Base-by-base conservation (phyloP, 257 asterid genomes). In the Solanum ossicruentum region DNA sequence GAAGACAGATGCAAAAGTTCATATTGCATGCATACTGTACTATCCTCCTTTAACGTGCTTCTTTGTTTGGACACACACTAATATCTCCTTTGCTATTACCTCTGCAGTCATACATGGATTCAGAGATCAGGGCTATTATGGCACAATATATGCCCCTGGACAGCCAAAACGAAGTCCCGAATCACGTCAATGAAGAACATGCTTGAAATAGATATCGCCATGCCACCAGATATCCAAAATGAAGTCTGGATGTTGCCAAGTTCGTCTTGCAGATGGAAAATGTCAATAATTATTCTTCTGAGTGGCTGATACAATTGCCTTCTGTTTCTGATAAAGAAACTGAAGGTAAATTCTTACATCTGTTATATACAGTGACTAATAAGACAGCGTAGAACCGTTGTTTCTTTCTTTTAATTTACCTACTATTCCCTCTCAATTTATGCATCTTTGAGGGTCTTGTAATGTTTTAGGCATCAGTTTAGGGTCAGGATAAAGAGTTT, bases 91-190 rank as follows among this genome's bases (percentile, higher is more conserved):
- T 51, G 82, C 65, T 32, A 11, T 15, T 87, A 85, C 57, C 70
- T 82, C 84, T 87, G 61, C 94, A 94, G 98, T 87, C 97, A 16
- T 95, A 95, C 79, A 95, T 95, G 99, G 99, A 94, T 84, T 92
- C 98, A 1, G 99, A 95, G 89, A 95, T 95, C 83, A 91, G 97
- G 89, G 98, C 99, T 52, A 94, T 95, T 82, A 94, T 95, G 99
- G 94, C 99, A 52, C 99, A 95, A 82, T 95, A 93, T 90, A 95
- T 95, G 98, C 98, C 98, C 49, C 91, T 95, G 57, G 97, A 93
- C 92, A 89, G 93, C 83, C 98, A 95, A 89, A 88, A 80, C 83
- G 97, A 93, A 82, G 94, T 94, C 21, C 95, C 85, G 83, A 91
- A 87, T 89, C 98, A 95, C 49, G 80, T 57, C 12, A 83, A 87